Base-by-base conservation (phyloP, 2,329 filamentous ascomycete genomes). In the Cladosporium halotolerans region DNA sequence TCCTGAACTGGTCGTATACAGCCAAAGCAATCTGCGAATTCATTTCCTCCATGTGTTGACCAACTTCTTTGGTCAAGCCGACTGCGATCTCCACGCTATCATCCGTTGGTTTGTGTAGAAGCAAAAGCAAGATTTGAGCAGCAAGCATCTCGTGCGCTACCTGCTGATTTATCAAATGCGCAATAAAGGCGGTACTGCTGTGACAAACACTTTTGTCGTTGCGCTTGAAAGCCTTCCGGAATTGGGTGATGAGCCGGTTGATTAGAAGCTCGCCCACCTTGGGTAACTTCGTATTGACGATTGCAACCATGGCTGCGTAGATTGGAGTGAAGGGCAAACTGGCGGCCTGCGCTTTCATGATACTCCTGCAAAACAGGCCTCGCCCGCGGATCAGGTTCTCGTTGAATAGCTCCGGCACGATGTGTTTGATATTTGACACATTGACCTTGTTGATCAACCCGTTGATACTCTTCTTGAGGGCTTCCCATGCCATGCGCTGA, bases 401-500 rank as follows among this genome's bases (percentile, higher is more conserved):
- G 46, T 84, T 83, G 72, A 99, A 99, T 43, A 99, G 78, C 73
- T 99, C 93, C 1, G 92, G 92, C 19, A 97, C 90, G 58, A 99
- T 96, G 67, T 88, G 82, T 73, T 99, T 97, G 79, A 99, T 97
- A 71, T 99, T 99, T 33, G 88, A 89, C 53, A 92, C 88, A 72
- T 97, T 97, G 77, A 96, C 88, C 77, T 99, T 99, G 80, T 99
- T 99, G 79, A 99, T 96, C 60, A 99, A 76, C 63, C 93, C 93
- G 68, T 99, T 97, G 73, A 99, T 96, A 45, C 88, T 93, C 77
- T 99, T 99, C 76, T 99, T 99, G 66, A 99, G 76, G 10, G 92
- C 92, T 72, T 99, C 93, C 93, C 93, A 99, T 8, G 91, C 90
- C 89, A 99, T 95, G 64, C 93, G 88, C 79, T 97, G 93, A 68